Base-by-base conservation (phyloP, 495 filamentous ascomycete species). In the Podospora australis region DNA sequence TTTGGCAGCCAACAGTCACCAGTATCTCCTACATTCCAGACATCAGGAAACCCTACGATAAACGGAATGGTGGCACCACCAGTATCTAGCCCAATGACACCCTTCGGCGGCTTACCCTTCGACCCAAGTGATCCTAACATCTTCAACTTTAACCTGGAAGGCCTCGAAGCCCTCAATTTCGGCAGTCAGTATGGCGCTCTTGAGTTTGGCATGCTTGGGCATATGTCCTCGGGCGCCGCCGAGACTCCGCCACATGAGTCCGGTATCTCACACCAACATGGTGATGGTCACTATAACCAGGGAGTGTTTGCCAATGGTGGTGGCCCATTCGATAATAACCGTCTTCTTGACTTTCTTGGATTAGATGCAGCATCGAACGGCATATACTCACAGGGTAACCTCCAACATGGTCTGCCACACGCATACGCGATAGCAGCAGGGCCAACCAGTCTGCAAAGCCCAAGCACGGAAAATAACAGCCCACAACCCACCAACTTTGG, bases 111-210 rank as follows among this genome's bases (percentile, higher is more conserved):
- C 34, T 63, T 82, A 9, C 71, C 90, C 21, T 92, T 95, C 63
- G 90, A 96, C 57, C 87, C 89, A 2, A 89, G 84, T 57, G 90
- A 96, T 64, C 87, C 90, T 6, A 85, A 87, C 1, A 65, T 95
- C 38, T 95, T 90, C 72, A 95, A 95, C 60, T 95, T 95, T 60
- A 88, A 96, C 62, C 75, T 95, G 2, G 88, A 92, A 26, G 88
- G 88, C 41, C 75, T 95, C 56, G 88, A 92, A 26, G 88, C 88
- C 41, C 75, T 95, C 56, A 95, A 96, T 64, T 98, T 97, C 60
- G 90, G 88, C 39, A 96, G 91, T 59, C 87, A 91, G 25, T 98
- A 96, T 56, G 90, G 88, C 49, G 90, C 88, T 24, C 66, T 94
- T 49, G 92, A 98, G 63, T 95, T 96, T 59, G 82, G 87, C 17